Evolutionary conservation across 441 rosid genomes (phyloP), one percentile per base, ranked within the genome.

Genomic region (Capsella rubella): DNA sequence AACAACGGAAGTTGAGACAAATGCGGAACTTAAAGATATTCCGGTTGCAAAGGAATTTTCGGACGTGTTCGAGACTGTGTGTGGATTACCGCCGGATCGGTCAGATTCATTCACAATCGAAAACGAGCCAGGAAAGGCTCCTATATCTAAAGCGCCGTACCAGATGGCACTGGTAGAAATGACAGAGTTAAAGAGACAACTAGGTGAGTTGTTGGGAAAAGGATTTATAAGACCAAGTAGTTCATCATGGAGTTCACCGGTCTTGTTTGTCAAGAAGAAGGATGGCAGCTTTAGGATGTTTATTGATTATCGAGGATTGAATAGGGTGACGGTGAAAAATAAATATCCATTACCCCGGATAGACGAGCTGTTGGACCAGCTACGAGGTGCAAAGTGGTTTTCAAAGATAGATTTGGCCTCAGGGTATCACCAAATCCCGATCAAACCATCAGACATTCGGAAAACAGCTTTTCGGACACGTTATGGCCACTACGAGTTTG

Each of bases 111-210:
- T 54, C 1, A 29, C 59, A 2, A 54, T 54, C 0, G n/a, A n/a
- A 0, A 6, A 3, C 4, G 11, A 54, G 3, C 59, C 6, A 0
- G 21, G 11, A 1, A 14, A 3, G 0, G 0, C 1, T 0, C 37
- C 21, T 3, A 14, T 54, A 6, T 16, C 18, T 1, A 54, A 54
- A 2, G 4, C 27, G 1, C 42, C 42, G 0, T 56, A 56, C 5
- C 61, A 8, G 0, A n/a, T 56, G 42, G 40, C 61, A 0, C 61
- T 8, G 1, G 3, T 27, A 0, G 4, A 56, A 2, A 1, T 32
- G 8, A 8, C 14, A 0, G 27, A 32, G 2, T 2, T 56, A 4
- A 56, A 56, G 2, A 56, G 15, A 2, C 14, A 56, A 0, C 5
- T n/a, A 1, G 42, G 6, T 0, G 14, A 56, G 2, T 1, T 56